A percentile compares a stretch with the other conserved stretches of the same genome.
These are phyloP conservation scores for Chernovozyma sophiae-reginae DNA, from an alignment of 1,139 yeast genomes.

Conservation along the genomic window DNA sequence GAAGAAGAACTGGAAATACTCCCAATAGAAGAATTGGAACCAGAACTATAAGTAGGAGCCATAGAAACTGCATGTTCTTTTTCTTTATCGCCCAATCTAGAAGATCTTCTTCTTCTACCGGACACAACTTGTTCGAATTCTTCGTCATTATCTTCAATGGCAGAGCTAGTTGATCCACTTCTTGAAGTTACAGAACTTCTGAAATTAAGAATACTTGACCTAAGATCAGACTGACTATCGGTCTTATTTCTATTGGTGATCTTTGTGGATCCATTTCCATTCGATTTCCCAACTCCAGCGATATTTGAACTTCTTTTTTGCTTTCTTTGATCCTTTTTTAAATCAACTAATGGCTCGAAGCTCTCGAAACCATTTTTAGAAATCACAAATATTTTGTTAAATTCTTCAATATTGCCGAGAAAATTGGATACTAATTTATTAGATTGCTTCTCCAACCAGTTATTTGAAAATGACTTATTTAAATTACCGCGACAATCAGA, in stretches of 20 bases:
- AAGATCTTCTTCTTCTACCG: conserved; percentile 19
- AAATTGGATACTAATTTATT: conserved; percentile 24
- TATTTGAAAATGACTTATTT: conserved; percentile 7
- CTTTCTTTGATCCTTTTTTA: conserved; percentile 19
- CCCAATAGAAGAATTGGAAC: background rate
- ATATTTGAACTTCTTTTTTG: conserved; percentile 12
- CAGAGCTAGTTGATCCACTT: conserved; percentile 7
- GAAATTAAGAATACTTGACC: conserved; percentile 11
- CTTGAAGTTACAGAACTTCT: conserved; percentile 13
- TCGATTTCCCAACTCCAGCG: background rate
- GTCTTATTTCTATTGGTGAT: conserved; percentile 4
- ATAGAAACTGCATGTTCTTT: background rate
- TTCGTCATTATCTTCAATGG: conserved; percentile 24
- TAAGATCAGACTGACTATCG: conserved; percentile 8
- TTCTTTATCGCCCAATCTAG: background rate
- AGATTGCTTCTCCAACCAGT: conserved; percentile 23
- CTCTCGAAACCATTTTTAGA: conserved; percentile 34
- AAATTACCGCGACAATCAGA: conserved; percentile 15
- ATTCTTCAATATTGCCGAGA: conserved; percentile 28
- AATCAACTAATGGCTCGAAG: conserved; percentile 50
- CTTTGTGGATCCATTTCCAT: conserved; percentile 10
- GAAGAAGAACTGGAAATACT: background rate
- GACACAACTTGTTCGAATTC: conserved; percentile 30
- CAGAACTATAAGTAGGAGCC: conserved; percentile 1
- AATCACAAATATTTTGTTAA: conserved; percentile 50